Percentiles rank a stretch among this genome's conserved stretches.
phyloP scores from a whole-genome alignment of 768 basidiomycete species.

The Hemileccinum rubropunctum region DNA sequence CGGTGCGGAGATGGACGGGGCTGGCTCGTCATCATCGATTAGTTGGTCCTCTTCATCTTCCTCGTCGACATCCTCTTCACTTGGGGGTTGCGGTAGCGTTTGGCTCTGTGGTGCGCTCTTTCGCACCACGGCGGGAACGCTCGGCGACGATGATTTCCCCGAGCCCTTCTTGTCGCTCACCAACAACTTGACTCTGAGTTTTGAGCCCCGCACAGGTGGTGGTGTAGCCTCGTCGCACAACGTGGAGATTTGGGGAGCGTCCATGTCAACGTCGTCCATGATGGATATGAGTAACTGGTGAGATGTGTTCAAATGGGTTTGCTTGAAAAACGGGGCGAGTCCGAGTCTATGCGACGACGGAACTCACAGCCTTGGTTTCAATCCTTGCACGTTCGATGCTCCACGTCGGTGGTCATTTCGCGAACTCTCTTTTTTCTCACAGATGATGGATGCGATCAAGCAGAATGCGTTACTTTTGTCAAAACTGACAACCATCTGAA shows the following conservation, averaged over 20 bases:
- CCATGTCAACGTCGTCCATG: conserved; percentile 59
- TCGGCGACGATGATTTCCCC: conserved; percentile 34
- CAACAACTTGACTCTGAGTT: conserved; percentile 50
- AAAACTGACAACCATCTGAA: background rate
- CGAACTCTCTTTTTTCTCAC: conserved; percentile 13
- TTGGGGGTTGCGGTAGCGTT: conserved; percentile 17
- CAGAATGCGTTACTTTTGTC: background rate
- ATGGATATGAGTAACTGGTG: background rate
- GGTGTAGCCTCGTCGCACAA: conserved; percentile 72
- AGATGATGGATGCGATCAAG: background rate
- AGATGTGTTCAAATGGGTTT: background rate
- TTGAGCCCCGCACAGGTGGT: conserved; percentile 46
- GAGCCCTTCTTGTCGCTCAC: conserved; percentile 43
- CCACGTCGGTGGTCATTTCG: conserved; percentile 4
- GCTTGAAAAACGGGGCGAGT: background rate
- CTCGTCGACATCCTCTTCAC: conserved; percentile 55
- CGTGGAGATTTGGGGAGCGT: conserved; percentile 80
- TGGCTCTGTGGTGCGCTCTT: conserved; percentile 20
- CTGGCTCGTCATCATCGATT: conserved; percentile 60
- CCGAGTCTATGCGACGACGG: background rate
- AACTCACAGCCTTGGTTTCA: background rate
- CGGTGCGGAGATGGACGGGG: conserved; percentile 28
- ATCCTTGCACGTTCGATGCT: background rate
- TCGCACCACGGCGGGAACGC: conserved; percentile 17
- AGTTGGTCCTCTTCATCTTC: conserved; percentile 78